Evolutionary conservation across 1,284 basidiomycete species (phyloP).

Genomic region (Pyrrhoderma noxium): DNA sequence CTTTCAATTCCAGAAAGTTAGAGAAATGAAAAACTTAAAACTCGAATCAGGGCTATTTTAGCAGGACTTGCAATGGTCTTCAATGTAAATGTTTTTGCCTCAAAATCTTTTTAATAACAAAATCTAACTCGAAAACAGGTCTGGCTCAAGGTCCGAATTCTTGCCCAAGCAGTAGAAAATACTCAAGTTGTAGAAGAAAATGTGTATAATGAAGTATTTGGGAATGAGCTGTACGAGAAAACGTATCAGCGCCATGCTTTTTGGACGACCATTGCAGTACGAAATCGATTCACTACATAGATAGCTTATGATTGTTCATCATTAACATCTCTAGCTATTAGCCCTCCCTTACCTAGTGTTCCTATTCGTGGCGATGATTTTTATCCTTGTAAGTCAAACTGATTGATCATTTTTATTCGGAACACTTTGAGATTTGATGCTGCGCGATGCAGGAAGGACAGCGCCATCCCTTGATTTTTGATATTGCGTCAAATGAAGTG

Average conservation of each 20-base stretch:
- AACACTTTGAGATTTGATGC: too few relatives aligned
- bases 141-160: not conserved
- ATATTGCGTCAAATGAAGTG: too few relatives aligned
- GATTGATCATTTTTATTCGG: too few relatives aligned
- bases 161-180: not conserved
- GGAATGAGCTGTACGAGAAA: not conserved
- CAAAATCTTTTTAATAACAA: not conserved
- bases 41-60: not conserved
- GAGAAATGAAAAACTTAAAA: not conserved
- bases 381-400: not conserved
- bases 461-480: too few relatives aligned
- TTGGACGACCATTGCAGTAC: conserved; percentile 2
- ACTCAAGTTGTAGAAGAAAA: too few relatives aligned
- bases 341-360: not conserved
- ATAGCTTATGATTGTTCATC: too few relatives aligned
- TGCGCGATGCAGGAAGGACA: too few relatives aligned
- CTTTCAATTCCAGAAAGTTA: not conserved
- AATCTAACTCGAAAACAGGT: not conserved
- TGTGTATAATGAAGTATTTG: not conserved
- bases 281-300: not conserved
- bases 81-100: not conserved
- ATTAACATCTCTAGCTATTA: not conserved
- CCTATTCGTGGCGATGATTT: not conserved
- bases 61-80: conserved; percentile 1
- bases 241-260: not conserved